Conservation (phyloP, 192 early-diverging fungal genomes). For the Backusella parvicylindrica region DNA sequence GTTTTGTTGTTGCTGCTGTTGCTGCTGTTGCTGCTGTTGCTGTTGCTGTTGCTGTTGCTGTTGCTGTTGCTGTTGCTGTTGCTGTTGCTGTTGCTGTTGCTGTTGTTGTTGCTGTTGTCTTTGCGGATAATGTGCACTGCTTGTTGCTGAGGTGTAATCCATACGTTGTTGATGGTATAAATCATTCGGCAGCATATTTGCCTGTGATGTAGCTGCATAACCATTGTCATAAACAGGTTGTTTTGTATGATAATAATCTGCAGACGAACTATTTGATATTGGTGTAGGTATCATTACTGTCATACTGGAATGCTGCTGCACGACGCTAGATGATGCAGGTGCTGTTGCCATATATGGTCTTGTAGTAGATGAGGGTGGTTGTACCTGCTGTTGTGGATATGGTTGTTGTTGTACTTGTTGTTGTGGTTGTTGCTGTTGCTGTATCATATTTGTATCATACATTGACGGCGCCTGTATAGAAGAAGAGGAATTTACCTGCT, state of each 20-base stretch:
- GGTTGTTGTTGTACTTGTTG: background rate
- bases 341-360: background rate
- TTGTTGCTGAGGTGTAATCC: background rate
- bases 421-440: background rate
- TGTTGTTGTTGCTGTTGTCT: background rate
- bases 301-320: background rate
- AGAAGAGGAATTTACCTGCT: background rate
- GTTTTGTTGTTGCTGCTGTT: background rate
- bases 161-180: background rate
- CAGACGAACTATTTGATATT: background rate
- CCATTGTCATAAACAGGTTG: background rate
- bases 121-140: background rate
- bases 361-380: background rate
- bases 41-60: too few relatives aligned
- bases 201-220: background rate
- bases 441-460: background rate
- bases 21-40: too few relatives aligned
- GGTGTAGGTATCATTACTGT: slow-evolving; percentile 1
- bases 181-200: background rate
- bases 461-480: background rate
- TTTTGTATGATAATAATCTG: background rate
- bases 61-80: too few relatives aligned
- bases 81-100: background rate
- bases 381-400: background rate
- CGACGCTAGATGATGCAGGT: background rate